Conservation (phyloP, 75 land plant species). For the Picea glauca region DNA sequence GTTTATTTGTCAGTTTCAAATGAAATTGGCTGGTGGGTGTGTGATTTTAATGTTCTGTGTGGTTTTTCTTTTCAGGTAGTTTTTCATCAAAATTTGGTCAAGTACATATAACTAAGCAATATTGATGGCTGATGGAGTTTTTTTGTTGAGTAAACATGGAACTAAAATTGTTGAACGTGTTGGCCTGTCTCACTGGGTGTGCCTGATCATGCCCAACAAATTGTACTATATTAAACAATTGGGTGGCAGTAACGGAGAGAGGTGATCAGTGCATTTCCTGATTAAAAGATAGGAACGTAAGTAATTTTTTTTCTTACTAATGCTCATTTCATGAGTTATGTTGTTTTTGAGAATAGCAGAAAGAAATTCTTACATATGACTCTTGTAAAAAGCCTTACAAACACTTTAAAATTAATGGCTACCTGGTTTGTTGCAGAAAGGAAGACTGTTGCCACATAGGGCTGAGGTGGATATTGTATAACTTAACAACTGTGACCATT, state of each 20-base stretch:
- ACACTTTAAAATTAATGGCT: neutral
- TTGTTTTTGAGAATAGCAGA: neutral
- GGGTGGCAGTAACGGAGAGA: neutral
- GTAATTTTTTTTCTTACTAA: neutral
- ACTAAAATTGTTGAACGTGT: neutral
- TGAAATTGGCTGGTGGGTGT: neutral
- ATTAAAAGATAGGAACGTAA: neutral
- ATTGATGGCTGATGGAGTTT: neutral
- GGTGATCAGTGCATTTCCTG: neutral
- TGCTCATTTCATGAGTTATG: neutral
- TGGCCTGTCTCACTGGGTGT: neutral
- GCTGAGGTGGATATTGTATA: neutral
- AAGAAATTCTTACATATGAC: too few relatives aligned
- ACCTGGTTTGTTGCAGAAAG: neutral
- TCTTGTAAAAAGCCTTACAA: neutral
- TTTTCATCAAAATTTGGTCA: neutral
- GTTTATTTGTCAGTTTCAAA: neutral
- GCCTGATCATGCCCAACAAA: neutral
- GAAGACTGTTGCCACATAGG: neutral
- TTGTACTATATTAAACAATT: conserved; percentile 3
- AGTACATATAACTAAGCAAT: neutral
- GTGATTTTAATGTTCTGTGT: neutral
- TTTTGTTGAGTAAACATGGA: neutral
- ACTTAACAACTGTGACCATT: conserved; percentile 6
- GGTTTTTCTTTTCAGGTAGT: neutral